Evolutionary conservation across 345 rosid genomes (phyloP).

Genomic region (Carallia pectinifolia): DNA sequence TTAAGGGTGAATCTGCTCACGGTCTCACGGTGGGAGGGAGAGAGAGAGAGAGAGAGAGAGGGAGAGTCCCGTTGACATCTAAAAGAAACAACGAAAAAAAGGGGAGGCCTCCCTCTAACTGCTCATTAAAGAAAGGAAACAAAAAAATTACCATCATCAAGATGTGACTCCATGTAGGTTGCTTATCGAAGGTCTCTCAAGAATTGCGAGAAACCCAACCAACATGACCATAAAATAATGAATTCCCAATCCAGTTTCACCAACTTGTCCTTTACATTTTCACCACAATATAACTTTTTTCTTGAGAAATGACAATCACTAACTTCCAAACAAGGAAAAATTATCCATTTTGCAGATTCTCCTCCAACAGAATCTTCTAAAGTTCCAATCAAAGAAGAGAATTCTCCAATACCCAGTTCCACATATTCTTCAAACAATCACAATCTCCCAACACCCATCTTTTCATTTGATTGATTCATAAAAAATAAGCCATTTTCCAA

Average conservation of each 20-base stretch:
- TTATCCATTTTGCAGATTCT: background rate
- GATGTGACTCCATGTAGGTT: conserved; percentile 13
- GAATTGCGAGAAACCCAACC: conserved; percentile 20
- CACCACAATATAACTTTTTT: background rate
- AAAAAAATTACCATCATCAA: conserved; percentile 4
- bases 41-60: conserved; percentile 3
- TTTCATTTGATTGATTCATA: background rate
- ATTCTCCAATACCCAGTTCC: conserved; percentile 1
- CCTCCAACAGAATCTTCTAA: background rate
- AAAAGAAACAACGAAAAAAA: conserved; percentile 9
- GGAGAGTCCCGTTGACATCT: conserved; percentile 13
- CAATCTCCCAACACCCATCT: background rate
- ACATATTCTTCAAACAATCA: background rate
- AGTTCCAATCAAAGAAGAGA: background rate
- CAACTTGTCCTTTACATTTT: conserved; percentile 6
- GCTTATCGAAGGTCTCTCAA: conserved; percentile 15
- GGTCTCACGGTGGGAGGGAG: background rate
- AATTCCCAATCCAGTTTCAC: conserved; percentile 13
- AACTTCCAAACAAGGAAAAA: background rate
- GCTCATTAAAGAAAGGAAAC: background rate
- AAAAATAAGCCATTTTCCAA: background rate
- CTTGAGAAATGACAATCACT: background rate
- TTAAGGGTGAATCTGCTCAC: background rate
- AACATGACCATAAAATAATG: conserved; percentile 4
- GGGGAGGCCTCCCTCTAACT: background rate